A percentile compares a stretch with the other conserved stretches of the same genome.
Evolutionary conservation across 768 basidiomycete species (phyloP).

Genomic region (Trametes sanguinea): DNA sequence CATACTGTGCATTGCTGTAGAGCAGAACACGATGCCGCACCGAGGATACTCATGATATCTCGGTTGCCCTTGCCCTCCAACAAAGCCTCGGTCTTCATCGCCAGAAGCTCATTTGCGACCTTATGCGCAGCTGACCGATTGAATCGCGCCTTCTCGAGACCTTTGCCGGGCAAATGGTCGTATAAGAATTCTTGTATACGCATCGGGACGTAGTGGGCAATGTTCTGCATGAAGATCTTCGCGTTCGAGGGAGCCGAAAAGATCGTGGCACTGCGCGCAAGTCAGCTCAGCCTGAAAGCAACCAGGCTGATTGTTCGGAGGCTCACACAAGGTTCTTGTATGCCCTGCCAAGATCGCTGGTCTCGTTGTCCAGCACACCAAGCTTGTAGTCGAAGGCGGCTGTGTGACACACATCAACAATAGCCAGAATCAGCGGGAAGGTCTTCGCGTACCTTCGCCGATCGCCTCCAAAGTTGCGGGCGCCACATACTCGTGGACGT

Average conservation of each 20-base stretch:
- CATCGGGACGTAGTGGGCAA: conserved; percentile 42
- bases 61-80: conserved; percentile 49
- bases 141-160: conserved; percentile 40
- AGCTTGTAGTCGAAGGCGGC: conserved; percentile 52
- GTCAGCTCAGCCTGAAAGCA: too few relatives aligned
- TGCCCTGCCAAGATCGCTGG: conserved; percentile 56
- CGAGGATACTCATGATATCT: conserved; percentile 59
- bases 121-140: conserved; percentile 28
- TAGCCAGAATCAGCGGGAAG: neutral
- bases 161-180: conserved; percentile 46
- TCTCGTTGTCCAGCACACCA: conserved; percentile 48
- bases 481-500: conserved; percentile 49
- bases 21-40: conserved; percentile 33
- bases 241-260: conserved; percentile 49
- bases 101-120: conserved; percentile 49
- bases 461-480: conserved; percentile 42
- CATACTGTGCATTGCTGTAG: conserved; percentile 25
- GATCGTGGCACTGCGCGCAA: conserved; percentile 44
- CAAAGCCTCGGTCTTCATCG: conserved; percentile 50
- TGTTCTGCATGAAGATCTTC: conserved; percentile 50
- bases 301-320: neutral
- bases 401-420: neutral
- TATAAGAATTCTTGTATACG: conserved; percentile 49
- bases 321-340: conserved; percentile 47
- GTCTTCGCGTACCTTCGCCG: conserved; percentile 35